These are phyloP conservation scores for Yamadazyma nakazawae DNA, from an alignment of 805 yeast species.

Conservation along the genomic window DNA sequence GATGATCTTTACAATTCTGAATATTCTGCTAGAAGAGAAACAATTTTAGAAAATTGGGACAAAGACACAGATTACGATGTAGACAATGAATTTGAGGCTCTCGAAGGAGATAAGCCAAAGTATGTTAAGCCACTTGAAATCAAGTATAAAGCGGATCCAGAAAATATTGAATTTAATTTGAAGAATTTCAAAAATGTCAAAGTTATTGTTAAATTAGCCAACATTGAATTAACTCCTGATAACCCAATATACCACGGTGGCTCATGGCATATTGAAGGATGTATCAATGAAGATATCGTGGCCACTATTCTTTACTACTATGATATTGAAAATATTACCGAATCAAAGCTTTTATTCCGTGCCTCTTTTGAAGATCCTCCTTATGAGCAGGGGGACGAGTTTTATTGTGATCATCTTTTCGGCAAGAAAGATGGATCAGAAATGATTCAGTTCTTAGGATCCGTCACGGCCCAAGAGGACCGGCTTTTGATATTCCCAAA, in stretches of 20 bases:
- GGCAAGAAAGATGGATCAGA: slow-evolving; percentile 28
- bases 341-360: slow-evolving; percentile 31
- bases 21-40: slow-evolving; percentile 19
- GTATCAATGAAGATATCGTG: slow-evolving; percentile 39
- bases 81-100: slow-evolving; percentile 8
- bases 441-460: slow-evolving; percentile 23
- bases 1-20: slow-evolving; percentile 17
- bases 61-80: not conserved
- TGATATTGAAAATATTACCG: slow-evolving; percentile 37
- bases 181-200: slow-evolving; percentile 21
- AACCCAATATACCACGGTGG: slow-evolving; percentile 38
- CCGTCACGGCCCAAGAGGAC: slow-evolving; percentile 23
- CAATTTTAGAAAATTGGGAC: slow-evolving; percentile 11
- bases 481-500: slow-evolving; percentile 38
- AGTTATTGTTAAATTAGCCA: slow-evolving; percentile 39
- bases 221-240: slow-evolving; percentile 40
- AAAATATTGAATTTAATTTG: slow-evolving; percentile 2
- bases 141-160: slow-evolving; percentile 3
- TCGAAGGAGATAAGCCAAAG: not conserved
- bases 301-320: slow-evolving; percentile 41
- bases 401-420: slow-evolving; percentile 21
- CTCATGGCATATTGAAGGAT: slow-evolving; percentile 44
- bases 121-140: slow-evolving; percentile 6
- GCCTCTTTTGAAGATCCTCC: slow-evolving; percentile 26
- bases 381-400: slow-evolving; percentile 33